Base-by-base conservation (phyloP, 148 eudicot genomes). In the Talinum fruticosum region DNA sequence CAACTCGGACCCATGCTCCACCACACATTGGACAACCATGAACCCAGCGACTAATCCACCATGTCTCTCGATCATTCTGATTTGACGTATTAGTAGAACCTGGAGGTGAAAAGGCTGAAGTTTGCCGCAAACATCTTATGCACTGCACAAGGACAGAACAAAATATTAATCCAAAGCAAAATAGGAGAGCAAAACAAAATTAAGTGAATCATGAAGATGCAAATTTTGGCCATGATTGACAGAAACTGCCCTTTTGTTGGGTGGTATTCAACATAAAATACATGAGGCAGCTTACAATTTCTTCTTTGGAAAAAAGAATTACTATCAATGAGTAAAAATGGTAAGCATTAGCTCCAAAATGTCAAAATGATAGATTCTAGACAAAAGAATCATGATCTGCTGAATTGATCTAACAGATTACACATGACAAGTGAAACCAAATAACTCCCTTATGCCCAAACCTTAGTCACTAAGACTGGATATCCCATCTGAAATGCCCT, bases 31-130 rank as follows among this genome's bases (percentile, higher is more conserved):
- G 99, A 80, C 99, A 95, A 29, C 99, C 96, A 79, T 84, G 84
- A 69, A 87, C 97, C 99, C 99, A 95, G 30, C 99, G 92, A 82
- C 97, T 88, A 79, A 95, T 90, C 99, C 99, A 95, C 90, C 91
- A 95, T 71, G 79, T 81, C 76, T 95, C 97, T 80, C 89, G 85
- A 35, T 92, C 99, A 71, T 85, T 85, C 79, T 87, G 94, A 82
- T 82, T 88, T 44, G 89, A 13, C 68, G 88, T 24, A 83, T 45
- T 76, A 59, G 73, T 77, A 21, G 89, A 78, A 72, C 90, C 88
- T 36, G 94, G 88, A 13, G 96, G 71, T 38, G 90, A 85, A 76
- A 92, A 93, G 57, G 99, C 97, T 62, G 90, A 92, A 8, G 97
- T 91, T 85, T 96, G 99, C 62, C 99, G 78, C 89, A 96, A 88